Conservation (phyloP, 495 filamentous ascomycete species). For the Aspergillus diversus region DNA sequence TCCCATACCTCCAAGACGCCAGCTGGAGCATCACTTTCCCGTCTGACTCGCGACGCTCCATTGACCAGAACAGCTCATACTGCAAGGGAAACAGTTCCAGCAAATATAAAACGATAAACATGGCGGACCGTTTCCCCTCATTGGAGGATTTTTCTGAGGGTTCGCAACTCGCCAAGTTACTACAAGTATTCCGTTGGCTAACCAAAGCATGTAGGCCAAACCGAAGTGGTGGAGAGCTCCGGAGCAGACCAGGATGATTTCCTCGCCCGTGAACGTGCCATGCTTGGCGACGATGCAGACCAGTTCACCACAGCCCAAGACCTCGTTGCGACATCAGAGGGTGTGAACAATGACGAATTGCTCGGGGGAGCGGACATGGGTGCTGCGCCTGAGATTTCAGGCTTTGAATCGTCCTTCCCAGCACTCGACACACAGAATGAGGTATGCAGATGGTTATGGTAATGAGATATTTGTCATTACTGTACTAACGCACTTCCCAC, state of each 20-base stretch:
- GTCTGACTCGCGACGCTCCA: conserved; percentile 1
- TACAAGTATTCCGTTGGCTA: conserved; percentile 24
- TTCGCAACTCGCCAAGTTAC: conserved; percentile 45
- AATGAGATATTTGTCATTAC: conserved; percentile 5
- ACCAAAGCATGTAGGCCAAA: conserved; percentile 56
- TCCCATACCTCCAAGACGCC: conserved; percentile 33
- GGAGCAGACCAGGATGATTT: conserved; percentile 71
- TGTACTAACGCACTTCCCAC: conserved; percentile 29
- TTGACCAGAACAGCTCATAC: not conserved
- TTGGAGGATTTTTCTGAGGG: conserved; percentile 95
- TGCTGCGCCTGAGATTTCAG: conserved; percentile 57
- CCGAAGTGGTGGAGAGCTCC: conserved; percentile 52
- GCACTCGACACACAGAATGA: conserved; percentile 79
- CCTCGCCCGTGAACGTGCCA: conserved; percentile 83
- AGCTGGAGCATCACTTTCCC: conserved; percentile 30
- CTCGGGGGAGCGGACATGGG: conserved; percentile 63
- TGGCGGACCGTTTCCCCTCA: conserved; percentile 97
- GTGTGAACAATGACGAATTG: conserved; percentile 65
- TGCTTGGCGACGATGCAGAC: conserved; percentile 87
- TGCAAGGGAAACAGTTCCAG: conserved; percentile 2
- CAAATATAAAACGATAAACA: conserved; percentile 39
- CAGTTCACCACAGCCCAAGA: conserved; percentile 85
- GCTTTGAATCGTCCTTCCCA: conserved; percentile 89
- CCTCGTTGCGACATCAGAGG: conserved; percentile 53
- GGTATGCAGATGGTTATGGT: conserved; percentile 51